A percentile compares a stretch with the other conserved stretches of the same genome.
These are phyloP conservation scores for Saccharomycopsis lassenensis DNA, from an alignment of 805 yeast genomes.

Conservation along the genomic window DNA sequence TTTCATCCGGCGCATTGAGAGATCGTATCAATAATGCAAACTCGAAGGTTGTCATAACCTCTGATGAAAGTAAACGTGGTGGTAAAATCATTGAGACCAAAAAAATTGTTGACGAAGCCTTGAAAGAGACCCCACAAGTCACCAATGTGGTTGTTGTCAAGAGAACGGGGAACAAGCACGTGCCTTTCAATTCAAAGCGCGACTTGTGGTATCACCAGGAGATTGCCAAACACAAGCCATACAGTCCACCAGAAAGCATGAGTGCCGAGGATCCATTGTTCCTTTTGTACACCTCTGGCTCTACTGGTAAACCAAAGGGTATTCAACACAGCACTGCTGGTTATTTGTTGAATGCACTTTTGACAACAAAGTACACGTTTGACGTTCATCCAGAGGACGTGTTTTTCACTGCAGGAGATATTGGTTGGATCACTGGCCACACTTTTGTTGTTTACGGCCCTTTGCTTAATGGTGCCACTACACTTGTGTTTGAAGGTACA, in stretches of 20 bases:
- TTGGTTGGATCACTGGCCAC: conserved; percentile 90
- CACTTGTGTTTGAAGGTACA: conserved; percentile 77
- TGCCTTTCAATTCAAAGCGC: conserved; percentile 42
- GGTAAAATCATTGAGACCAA: conserved; percentile 73
- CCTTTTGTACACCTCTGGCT: conserved; percentile 75
- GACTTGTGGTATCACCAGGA: conserved; percentile 76
- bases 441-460: conserved; percentile 80
- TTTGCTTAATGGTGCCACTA: conserved; percentile 60
- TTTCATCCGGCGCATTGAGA: conserved; percentile 57
- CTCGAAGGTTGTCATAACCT: conserved; percentile 62
- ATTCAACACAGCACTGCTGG: conserved; percentile 77
- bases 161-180: conserved; percentile 54
- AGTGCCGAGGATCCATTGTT: conserved; percentile 75
- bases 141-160: conserved; percentile 59
- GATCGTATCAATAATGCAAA: conserved; percentile 66
- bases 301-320: conserved; percentile 86
- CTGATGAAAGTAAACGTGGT: conserved; percentile 78
- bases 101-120: conserved; percentile 74
- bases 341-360: conserved; percentile 58
- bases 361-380: conserved; percentile 66
- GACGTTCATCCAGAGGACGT: conserved; percentile 67
- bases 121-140: conserved; percentile 54
- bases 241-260: conserved; percentile 65
- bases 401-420: conserved; percentile 80
- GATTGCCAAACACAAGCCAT: conserved; percentile 51